Evolutionary conservation across 441 rosid genomes (phyloP), one percentile per base, ranked within the genome.

Genomic region (Manihot esculenta): DNA sequence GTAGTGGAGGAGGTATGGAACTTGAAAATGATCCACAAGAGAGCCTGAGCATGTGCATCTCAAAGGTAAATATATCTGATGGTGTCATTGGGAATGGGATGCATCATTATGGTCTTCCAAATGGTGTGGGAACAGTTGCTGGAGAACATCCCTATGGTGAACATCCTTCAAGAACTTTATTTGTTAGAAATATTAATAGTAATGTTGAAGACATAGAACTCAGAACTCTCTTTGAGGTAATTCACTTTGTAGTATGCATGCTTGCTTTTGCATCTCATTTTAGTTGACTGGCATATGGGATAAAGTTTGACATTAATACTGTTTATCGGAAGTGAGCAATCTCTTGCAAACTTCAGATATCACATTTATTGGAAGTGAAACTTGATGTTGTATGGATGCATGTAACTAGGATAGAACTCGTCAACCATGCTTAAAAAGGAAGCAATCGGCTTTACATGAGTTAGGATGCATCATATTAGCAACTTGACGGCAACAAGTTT

Each of bases 111-210:
- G 76, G 77, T 78, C 72, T 90, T 75, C 71, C 86, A n/a, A 93
- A 90, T 79, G 92, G 97, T 56, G 83, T 68, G 42, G 98, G 91
- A 80, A 74, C 94, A 5, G 88, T 96, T 26, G 93, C 91, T 61
- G 98, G 98, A 33, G 99, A 96, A 71, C 99, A 96, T 83, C 99
- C 99, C 12, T 91, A 86, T 38, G 99, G 99, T 0, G 99, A 96
- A 77, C 99, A 96, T 84, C 99, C 99, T 47, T 96, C 99, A 0
- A 91, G 99, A 81, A 96, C 99, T 6, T 84, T 96, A 78, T 96
- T 96, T 82, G 98, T 96, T 68, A 85, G 99, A 66, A 96, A 96
- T 78, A 96, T 93, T 51, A 93, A 96, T 74, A 96, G 99, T 71
- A 96, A 93, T 71, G 97, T 96, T 47, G 98, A 96, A 70, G 99